Evolutionary conservation across 2,329 filamentous ascomycete species (phyloP).

Genomic region (Celoporthe dispersa): DNA sequence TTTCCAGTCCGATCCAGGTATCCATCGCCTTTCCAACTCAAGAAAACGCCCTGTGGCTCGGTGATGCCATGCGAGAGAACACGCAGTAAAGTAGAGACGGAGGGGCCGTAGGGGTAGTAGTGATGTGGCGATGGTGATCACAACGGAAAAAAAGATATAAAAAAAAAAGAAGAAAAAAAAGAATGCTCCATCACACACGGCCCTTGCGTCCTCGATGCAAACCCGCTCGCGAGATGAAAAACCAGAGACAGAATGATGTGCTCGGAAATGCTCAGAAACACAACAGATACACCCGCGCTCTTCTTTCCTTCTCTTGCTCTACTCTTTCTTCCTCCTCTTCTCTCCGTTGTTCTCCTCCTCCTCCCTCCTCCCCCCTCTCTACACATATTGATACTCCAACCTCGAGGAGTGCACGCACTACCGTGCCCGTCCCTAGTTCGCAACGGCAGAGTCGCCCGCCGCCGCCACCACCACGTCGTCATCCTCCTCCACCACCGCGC

Average conservation of each 20-base stretch:
- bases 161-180: neutral
- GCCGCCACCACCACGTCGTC: conserved; percentile 17
- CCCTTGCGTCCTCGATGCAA: neutral
- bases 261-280: neutral
- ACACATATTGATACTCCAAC: neutral
- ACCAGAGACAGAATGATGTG: neutral
- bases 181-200: neutral
- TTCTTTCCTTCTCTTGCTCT: neutral
- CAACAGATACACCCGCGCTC: neutral
- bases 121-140: neutral
- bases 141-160: neutral
- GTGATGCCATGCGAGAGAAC: neutral
- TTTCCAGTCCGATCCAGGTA: neutral
- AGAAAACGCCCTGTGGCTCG: neutral
- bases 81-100: neutral
- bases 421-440: conserved; percentile 11
- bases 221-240: neutral
- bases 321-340: neutral
- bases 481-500: neutral
- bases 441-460: conserved; percentile 12
- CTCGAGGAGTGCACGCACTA: neutral
- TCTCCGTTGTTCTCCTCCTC: neutral
- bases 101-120: neutral
- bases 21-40: neutral
- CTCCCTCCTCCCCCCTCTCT: neutral